Percentiles rank a stretch among this genome's conserved stretches.
phyloP scores from a whole-genome alignment of 257 asterid species.

The Solanum clarkiae region DNA sequence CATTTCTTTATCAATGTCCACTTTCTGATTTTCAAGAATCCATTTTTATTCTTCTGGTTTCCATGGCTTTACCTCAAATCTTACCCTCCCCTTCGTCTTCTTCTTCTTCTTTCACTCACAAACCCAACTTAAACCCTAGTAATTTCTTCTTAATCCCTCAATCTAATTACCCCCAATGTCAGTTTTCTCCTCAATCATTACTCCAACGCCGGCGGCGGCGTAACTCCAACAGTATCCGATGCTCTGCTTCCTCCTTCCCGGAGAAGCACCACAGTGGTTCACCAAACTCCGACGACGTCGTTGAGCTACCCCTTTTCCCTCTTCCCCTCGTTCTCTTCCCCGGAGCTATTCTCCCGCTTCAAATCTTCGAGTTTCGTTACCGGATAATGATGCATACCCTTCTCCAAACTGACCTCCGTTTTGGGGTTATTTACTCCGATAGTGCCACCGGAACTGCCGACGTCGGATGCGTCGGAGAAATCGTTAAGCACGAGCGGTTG shows the following conservation, averaged over 20 bases:
- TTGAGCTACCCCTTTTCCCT: conserved; percentile 92
- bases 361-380: conserved; percentile 93
- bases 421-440: conserved; percentile 91
- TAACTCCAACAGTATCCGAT: conserved; percentile 25
- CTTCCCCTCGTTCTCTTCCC: conserved; percentile 94
- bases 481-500: conserved; percentile 84
- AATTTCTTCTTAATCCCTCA: conserved; percentile 5
- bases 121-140: conserved; percentile 31
- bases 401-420: conserved; percentile 90
- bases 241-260: conserved; percentile 85
- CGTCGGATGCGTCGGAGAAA: conserved; percentile 95
- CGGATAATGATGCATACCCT: conserved; percentile 99
- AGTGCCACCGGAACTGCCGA: conserved; percentile 72
- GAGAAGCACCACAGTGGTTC: conserved; percentile 60
- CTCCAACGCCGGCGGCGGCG: conserved; percentile 26
- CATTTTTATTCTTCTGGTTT: not conserved
- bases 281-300: conserved; percentile 56
- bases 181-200: conserved; percentile 6
- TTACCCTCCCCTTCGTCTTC: conserved; percentile 32
- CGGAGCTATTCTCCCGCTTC: conserved; percentile 78
- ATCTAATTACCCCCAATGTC: conserved; percentile 2
- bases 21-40: not conserved
- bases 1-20: not conserved
- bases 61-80: conserved; percentile 77
- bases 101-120: conserved; percentile 37